Evolutionary conservation across 2,329 filamentous ascomycete genomes (phyloP).

Genomic region (Rachicladosporium sp.): DNA sequence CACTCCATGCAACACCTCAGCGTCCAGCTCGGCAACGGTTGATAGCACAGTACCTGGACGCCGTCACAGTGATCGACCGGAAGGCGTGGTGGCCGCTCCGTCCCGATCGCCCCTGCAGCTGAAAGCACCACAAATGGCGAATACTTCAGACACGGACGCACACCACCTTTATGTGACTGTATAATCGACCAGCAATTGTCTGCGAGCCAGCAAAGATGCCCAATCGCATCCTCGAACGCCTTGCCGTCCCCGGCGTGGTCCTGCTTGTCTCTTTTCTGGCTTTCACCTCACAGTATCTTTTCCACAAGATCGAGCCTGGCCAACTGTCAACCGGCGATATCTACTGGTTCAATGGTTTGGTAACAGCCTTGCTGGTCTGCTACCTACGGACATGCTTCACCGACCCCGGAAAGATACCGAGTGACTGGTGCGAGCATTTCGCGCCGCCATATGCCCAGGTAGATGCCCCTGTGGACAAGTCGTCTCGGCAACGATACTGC

Average conservation of each 20-base stretch:
- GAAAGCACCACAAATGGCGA: too few species aligned
- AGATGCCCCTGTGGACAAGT: slow-evolving; percentile 11
- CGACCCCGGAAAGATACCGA: slow-evolving; percentile 44
- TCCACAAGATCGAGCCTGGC: slow-evolving; percentile 45
- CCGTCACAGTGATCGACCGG: too few species aligned
- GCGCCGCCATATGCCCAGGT: slow-evolving; percentile 14
- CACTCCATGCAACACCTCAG: too few species aligned
- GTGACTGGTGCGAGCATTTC: slow-evolving; percentile 25
- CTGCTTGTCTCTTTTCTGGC: slow-evolving; percentile 55
- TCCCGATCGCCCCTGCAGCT: too few species aligned
- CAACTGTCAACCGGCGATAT: slow-evolving; percentile 47
- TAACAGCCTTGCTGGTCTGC: slow-evolving; percentile 53
- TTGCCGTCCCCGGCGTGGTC: slow-evolving; percentile 45
- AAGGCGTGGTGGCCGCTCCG: too few species aligned
- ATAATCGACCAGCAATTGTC: too few species aligned
- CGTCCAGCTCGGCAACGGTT: too few species aligned
- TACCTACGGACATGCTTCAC: slow-evolving; percentile 54
- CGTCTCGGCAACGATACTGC: slow-evolving; percentile 49
- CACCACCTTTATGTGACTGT: too few species aligned
- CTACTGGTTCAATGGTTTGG: slow-evolving; percentile 52
- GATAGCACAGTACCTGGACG: too few species aligned
- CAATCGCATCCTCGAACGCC: slow-evolving; percentile 1
- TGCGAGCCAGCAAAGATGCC: neutral
- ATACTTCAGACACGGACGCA: too few species aligned
- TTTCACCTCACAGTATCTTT: slow-evolving; percentile 61